Conservation (phyloP, 2,329 filamentous ascomycete species). For the Claviceps sp. region DNA sequence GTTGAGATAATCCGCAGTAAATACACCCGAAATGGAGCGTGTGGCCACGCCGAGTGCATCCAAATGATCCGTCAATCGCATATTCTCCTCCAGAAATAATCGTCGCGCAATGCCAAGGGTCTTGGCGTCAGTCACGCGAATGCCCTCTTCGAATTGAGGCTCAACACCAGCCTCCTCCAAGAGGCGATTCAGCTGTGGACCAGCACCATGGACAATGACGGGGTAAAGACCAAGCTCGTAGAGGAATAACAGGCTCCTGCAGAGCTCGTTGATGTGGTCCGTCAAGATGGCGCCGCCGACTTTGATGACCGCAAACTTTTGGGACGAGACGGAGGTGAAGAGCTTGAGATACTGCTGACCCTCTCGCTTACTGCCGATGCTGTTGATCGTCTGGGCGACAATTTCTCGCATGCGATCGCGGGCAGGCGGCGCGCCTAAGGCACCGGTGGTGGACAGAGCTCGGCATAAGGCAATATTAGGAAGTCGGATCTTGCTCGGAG, state of each 20-base stretch:
- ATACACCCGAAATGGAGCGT: constrained; percentile 80
- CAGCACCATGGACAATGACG: constrained; percentile 88
- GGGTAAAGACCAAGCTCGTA: constrained; percentile 92
- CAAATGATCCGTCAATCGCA: constrained; percentile 80
- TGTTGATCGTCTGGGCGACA: constrained; percentile 4
- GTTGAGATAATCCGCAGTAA: constrained; percentile 88
- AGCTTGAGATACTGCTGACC: constrained; percentile 87
- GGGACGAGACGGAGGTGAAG: constrained; percentile 90
- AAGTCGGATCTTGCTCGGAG: neutral
- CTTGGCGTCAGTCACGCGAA: constrained; percentile 89
- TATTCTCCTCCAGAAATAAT: constrained; percentile 89
- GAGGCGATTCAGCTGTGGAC: constrained; percentile 86
- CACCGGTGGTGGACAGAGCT: neutral
- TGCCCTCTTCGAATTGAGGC: constrained; percentile 92
- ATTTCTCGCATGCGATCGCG: constrained; percentile 3
- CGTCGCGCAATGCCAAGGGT: constrained; percentile 82
- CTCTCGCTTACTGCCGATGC: constrained; percentile 5
- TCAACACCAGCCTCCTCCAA: constrained; percentile 84
- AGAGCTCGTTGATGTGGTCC: constrained; percentile 84
- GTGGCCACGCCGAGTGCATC: constrained; percentile 83
- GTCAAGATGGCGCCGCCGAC: constrained; percentile 93
- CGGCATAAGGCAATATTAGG: neutral
- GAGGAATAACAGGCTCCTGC: constrained; percentile 76
- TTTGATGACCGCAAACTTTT: constrained; percentile 97
- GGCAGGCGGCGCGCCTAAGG: neutral